Evolutionary conservation across 345 rosid genomes (phyloP).

Genomic region (Psidium friedrichsthalianum): DNA sequence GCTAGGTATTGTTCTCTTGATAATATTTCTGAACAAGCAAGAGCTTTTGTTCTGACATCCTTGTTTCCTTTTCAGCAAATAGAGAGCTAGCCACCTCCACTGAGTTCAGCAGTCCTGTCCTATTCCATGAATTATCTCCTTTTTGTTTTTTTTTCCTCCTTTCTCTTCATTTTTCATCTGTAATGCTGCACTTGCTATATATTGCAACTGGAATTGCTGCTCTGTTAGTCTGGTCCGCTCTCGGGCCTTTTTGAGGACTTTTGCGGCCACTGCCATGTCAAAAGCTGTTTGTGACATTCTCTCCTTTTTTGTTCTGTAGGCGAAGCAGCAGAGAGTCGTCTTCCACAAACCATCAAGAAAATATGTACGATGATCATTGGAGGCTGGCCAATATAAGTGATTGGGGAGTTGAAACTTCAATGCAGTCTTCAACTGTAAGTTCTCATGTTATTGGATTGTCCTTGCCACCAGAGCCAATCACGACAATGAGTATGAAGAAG

Average conservation of each 20-base stretch:
- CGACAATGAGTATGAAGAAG: conserved; percentile 23
- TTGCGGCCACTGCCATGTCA: background rate
- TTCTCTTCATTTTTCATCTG: background rate
- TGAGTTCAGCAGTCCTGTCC: background rate
- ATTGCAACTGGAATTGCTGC: background rate
- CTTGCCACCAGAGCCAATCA: conserved; percentile 22
- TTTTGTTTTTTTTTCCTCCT: background rate
- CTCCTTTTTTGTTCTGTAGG: conserved; percentile 15
- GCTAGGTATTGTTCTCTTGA: background rate
- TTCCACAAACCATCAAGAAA: conserved; percentile 6
- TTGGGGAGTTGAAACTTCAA: conserved; percentile 20
- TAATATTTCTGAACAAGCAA: background rate
- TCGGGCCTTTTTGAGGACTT: background rate
- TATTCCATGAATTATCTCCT: background rate
- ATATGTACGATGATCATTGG: conserved; percentile 19
- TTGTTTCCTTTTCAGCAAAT: background rate
- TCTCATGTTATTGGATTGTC: conserved; percentile 10
- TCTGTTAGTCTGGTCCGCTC: background rate
- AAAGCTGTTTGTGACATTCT: background rate
- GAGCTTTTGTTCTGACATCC: background rate
- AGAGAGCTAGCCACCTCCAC: background rate
- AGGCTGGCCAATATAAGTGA: conserved; percentile 34
- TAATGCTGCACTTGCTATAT: background rate
- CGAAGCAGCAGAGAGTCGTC: conserved; percentile 18
- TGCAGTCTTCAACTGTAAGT: conserved; percentile 5